A percentile compares a stretch with the other conserved stretches of the same genome.
phyloP scores from a whole-genome alignment of 306 rosid species.

The Glycine tomentella region DNA sequence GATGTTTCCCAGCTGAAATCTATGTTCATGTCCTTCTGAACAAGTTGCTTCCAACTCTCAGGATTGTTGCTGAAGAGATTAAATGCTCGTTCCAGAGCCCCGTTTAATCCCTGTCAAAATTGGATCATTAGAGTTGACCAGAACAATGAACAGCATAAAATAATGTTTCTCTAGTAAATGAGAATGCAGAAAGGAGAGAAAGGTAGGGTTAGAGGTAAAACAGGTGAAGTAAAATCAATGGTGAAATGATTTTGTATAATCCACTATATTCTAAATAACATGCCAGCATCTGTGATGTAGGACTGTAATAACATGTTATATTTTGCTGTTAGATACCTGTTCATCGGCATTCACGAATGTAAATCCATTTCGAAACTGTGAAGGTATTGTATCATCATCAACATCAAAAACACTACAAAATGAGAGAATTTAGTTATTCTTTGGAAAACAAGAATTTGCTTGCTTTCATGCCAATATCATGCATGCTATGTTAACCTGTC shows the following conservation, averaged over 20 bases:
- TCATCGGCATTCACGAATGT: constrained; percentile 81
- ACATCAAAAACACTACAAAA: constrained; percentile 87
- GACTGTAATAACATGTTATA: constrained; percentile 20
- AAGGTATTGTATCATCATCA: constrained; percentile 79
- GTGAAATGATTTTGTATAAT: background rate
- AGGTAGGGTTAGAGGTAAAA: constrained; percentile 18
- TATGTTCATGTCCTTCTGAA: constrained; percentile 78
- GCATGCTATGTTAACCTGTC: constrained; percentile 73
- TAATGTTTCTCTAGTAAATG: constrained; percentile 19
- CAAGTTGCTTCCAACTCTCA: constrained; percentile 76
- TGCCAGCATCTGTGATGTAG: constrained; percentile 3
- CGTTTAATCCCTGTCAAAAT: constrained; percentile 66
- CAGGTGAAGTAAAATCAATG: constrained; percentile 19
- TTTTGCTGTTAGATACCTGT: constrained; percentile 59
- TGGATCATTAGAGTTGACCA: constrained; percentile 21
- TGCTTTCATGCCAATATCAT: constrained; percentile 9
- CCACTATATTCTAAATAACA: background rate
- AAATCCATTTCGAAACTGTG: constrained; percentile 80
- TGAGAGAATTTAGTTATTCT: constrained; percentile 27
- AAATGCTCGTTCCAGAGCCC: constrained; percentile 78
- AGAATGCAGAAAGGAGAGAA: constrained; percentile 19
- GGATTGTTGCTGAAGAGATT: constrained; percentile 61
- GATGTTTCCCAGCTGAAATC: constrained; percentile 98
- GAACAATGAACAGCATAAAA: constrained; percentile 21
- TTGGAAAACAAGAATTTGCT: constrained; percentile 31